Evolutionary conservation across 352 stramenopile species (phyloP), one percentile per base, ranked within the genome.

Genomic region (Phytopythium cucurbitacearum): DNA sequence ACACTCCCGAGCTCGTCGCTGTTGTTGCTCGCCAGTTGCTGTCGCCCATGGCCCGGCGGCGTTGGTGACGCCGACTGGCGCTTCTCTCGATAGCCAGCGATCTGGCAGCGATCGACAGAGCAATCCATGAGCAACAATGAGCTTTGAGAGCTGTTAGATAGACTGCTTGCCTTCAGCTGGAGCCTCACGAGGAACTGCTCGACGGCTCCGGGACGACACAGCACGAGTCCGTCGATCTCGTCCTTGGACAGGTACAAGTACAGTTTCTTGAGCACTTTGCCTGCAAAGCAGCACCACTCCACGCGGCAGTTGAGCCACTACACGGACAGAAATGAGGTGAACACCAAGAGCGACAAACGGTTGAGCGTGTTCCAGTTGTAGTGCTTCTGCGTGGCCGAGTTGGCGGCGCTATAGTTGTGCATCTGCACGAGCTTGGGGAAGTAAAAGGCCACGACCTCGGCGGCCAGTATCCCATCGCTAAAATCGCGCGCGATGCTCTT

Each of bases 321-420:
- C 4, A 38, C 13, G 35, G 62, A 49, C 43, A 28, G 21, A 28
- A 33, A 10, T 45, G 12, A 51, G n/a, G 37, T 54, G 28, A 44
- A 16, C 7, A 33, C 0, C 39, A 34, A 13, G 45, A 28, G 5
- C 13, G 12, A 16, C 4, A n/a, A 34, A 84, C 84, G 76, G 62
- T 98, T 97, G 36, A 98, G 73, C 36, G 95, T 98, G 51, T 90
- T 92, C 89, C 91, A 98, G 65, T 98, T 98, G 75, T 98, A 98
- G 50, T 97, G 72, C 70, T 98, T 98, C 64, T 98, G 94, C 45
- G 77, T 78, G 48, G 94, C 68, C 28, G 86, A 91, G 67, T 98
- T 98, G 8, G 92, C 92, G 5, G 91, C 65, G 53, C 80, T 92
- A 79, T 98, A 98, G 71, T 98, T 98, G 73, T 98, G 95, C 69